Evolutionary conservation across 2,329 filamentous ascomycete genomes (phyloP).

Genomic region (Diaporthe caulivora): DNA sequence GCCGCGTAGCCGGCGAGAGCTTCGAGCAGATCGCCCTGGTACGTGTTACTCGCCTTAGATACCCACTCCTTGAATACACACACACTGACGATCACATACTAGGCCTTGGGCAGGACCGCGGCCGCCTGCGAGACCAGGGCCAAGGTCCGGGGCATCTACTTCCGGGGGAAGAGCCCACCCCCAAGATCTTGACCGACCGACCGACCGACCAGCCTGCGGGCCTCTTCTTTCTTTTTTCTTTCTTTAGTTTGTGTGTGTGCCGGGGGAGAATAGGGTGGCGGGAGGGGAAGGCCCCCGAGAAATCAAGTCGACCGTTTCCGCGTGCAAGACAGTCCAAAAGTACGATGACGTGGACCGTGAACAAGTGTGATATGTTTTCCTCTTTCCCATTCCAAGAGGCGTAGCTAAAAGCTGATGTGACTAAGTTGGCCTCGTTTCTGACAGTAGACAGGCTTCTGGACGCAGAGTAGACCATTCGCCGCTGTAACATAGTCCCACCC

Average conservation of each 20-base stretch:
- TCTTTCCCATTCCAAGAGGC: neutral
- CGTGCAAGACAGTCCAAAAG: neutral
- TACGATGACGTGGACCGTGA: constrained; percentile 14
- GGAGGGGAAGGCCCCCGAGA: neutral
- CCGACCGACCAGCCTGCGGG: neutral
- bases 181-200: neutral
- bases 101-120: neutral
- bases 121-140: constrained; percentile 12
- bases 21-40: neutral
- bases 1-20: neutral
- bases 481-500: neutral
- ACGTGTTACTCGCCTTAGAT: neutral
- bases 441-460: neutral
- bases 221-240: neutral
- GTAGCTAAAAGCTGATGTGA: neutral
- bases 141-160: neutral
- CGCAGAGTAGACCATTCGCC: too few relatives aligned
- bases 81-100: neutral
- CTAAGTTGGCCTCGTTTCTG: neutral
- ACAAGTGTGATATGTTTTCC: neutral
- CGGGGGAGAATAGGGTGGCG: neutral
- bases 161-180: neutral
- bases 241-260: neutral
- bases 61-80: neutral
- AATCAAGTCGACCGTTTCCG: neutral